A percentile compares a stretch with the other conserved stretches of the same genome.
Conservation (phyloP, 192 early-diverging fungal species). For the Gryganskiella cystojenkinii region DNA sequence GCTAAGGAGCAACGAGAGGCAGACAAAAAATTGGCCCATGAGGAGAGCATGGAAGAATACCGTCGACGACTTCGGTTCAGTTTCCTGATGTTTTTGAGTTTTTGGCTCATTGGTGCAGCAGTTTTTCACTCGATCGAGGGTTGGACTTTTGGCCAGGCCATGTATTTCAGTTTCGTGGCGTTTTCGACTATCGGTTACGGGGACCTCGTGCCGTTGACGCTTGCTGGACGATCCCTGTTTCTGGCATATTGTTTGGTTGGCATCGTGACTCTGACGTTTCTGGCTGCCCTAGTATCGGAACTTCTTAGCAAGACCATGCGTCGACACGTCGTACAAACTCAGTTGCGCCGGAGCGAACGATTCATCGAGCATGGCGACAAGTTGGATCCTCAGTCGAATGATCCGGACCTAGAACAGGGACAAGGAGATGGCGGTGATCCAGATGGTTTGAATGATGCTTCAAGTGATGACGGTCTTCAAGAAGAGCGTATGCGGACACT, state of each 20-base stretch:
- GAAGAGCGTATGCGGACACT: neutral
- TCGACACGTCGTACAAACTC: slow-evolving; percentile 6
- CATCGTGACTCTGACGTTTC: slow-evolving; percentile 1
- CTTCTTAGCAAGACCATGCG: slow-evolving; percentile 4
- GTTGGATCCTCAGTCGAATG: neutral
- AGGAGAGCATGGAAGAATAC: slow-evolving; percentile 14
- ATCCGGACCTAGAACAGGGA: slow-evolving; percentile 5
- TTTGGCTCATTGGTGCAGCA: slow-evolving; percentile 1
- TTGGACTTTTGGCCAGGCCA: slow-evolving; percentile 2
- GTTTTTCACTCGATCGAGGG: neutral
- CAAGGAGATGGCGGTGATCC: neutral
- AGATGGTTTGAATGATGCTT: neutral
- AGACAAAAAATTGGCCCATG: neutral
- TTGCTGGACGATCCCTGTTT: slow-evolving; percentile 12
- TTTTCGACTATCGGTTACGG: slow-evolving; percentile 14
- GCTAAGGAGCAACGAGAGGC: slow-evolving; percentile 2
- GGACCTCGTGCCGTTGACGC: slow-evolving; percentile 3
- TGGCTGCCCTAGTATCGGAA: slow-evolving; percentile 8
- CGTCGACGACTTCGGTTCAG: slow-evolving; percentile 7
- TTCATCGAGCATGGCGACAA: neutral
- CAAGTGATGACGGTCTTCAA: slow-evolving; percentile 2
- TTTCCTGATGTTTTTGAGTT: slow-evolving; percentile 4
- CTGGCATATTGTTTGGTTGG: slow-evolving; percentile 5
- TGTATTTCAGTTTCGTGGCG: slow-evolving; percentile 10
- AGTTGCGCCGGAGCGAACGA: slow-evolving; percentile 6